phyloP scores from a whole-genome alignment of 768 basidiomycete genomes.

The Rhodotorula graminis region DNA sequence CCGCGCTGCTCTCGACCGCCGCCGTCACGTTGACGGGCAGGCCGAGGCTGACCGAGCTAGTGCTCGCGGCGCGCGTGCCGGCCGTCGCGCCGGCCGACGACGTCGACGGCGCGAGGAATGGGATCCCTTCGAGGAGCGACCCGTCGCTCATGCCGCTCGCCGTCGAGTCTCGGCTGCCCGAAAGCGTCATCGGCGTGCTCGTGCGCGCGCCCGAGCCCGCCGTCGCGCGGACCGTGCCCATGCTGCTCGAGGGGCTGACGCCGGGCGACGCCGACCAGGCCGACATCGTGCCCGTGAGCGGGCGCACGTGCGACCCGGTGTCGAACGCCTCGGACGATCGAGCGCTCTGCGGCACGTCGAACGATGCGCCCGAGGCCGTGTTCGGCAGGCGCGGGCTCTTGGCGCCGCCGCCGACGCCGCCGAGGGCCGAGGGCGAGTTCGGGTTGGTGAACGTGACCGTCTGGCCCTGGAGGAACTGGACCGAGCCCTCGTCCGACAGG shows the following conservation, averaged over 20 bases:
- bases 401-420: background rate
- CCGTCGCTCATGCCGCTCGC: conserved; percentile 2
- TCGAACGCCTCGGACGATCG: conserved; percentile 24
- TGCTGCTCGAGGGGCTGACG: no score
- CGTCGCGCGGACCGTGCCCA: background rate
- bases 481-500: conserved; percentile 4
- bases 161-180: conserved; percentile 15
- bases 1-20: background rate
- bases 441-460: conserved; percentile 32
- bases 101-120: conserved; percentile 27
- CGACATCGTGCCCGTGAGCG: conserved; percentile 4
- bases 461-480: conserved; percentile 33
- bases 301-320: background rate
- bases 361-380: conserved; percentile 3
- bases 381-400: background rate
- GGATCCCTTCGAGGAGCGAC: conserved; percentile 37
- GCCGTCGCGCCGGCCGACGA: background rate
- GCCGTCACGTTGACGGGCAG: conserved; percentile 23
- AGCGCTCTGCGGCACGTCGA: conserved; percentile 24
- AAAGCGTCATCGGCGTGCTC: background rate
- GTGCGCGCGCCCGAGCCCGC: background rate
- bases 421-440: conserved; percentile 9
- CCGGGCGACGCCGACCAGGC: background rate
- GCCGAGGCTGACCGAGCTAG: conserved; percentile 10
- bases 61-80: background rate